These are phyloP conservation scores for Sporothrix protearum DNA, from an alignment of 2,329 filamentous ascomycete species.

Conservation along the genomic window DNA sequence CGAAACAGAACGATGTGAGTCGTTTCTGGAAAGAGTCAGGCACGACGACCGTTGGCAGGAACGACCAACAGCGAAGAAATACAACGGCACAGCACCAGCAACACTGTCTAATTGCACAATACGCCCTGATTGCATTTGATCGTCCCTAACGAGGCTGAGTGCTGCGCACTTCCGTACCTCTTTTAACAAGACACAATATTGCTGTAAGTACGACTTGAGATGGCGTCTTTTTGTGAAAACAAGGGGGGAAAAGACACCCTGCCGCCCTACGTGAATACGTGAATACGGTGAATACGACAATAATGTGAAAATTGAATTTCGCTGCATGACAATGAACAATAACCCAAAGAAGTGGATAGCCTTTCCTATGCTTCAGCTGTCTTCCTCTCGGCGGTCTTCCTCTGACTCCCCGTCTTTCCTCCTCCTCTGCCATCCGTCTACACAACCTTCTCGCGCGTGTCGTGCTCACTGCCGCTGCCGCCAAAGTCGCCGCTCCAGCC, in stretches of 20 bases:
- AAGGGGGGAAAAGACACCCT: background rate
- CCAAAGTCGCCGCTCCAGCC: constrained; percentile 48
- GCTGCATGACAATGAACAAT: constrained; percentile 6
- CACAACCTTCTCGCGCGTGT: constrained; percentile 11
- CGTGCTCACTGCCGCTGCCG: constrained; percentile 14
- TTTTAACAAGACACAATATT: background rate
- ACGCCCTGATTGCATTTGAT: background rate
- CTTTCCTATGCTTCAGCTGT: background rate
- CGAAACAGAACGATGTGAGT: background rate
- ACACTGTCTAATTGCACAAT: background rate
- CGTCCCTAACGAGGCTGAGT: background rate
- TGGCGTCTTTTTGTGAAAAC: background rate
- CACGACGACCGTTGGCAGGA: background rate
- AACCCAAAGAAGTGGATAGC: background rate
- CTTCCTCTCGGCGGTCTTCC: background rate
- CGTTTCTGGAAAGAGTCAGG: background rate
- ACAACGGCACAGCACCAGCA: background rate
- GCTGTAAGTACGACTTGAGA: background rate
- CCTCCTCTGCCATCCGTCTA: background rate
- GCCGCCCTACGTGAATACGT: background rate
- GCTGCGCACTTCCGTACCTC: no score
- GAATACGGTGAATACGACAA: background rate
- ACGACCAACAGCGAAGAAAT: background rate
- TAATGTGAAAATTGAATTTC: background rate
- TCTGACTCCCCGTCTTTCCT: background rate